Conservation (phyloP, 108 stramenopile genomes). For the Pseudonitzschia delicatissima region DNA sequence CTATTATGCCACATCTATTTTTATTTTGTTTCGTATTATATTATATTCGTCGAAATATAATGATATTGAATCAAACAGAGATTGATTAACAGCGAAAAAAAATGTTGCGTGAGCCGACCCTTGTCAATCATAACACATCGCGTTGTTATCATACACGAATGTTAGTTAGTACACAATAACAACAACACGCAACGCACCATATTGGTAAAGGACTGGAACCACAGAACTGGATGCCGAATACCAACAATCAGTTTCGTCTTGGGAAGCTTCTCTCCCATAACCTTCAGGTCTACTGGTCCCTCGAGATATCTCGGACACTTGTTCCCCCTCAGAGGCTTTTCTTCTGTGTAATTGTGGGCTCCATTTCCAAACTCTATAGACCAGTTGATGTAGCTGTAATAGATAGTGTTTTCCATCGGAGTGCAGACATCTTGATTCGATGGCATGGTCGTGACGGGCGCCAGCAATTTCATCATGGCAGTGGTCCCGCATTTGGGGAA, state of each 20-base stretch:
- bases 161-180: too few relatives aligned
- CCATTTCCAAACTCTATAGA: constrained; percentile 8
- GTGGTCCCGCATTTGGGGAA: constrained; percentile 60
- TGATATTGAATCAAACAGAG: constrained; percentile 41
- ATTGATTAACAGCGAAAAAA: constrained; percentile 19
- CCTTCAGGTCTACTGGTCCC: not conserved
- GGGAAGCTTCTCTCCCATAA: too few relatives aligned
- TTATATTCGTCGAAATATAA: too few relatives aligned
- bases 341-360: not conserved
- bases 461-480: constrained; percentile 43
- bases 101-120: not conserved
- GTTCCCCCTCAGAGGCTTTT: constrained; percentile 20
- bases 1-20: too few relatives aligned
- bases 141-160: too few relatives aligned
- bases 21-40: too few relatives aligned
- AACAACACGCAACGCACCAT: constrained; percentile 22
- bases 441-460: constrained; percentile 15
- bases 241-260: constrained; percentile 42
- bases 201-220: constrained; percentile 47
- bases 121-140: not conserved
- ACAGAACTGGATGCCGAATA: constrained; percentile 40
- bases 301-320: constrained; percentile 47
- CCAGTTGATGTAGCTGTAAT: constrained; percentile 27
- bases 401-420: not conserved
- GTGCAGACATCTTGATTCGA: constrained; percentile 20